Base-by-base conservation (phyloP, 2,329 filamentous ascomycete species). In the Paraphoma chrysanthemicola region DNA sequence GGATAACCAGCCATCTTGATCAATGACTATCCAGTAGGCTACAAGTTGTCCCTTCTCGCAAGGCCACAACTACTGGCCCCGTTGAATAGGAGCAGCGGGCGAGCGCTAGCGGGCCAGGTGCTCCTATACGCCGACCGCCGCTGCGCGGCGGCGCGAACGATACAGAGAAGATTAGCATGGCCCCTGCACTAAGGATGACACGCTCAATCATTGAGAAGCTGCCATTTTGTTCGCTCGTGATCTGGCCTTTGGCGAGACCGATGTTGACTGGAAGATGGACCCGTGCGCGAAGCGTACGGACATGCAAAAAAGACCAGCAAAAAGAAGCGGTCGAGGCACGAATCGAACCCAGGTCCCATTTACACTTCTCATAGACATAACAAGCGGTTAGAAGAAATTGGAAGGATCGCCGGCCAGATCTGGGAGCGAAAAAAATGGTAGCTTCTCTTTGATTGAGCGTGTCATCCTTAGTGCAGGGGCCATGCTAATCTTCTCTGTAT, bases 401-500 rank as follows among this genome's bases (percentile, higher is more conserved):
- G 23, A 23, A 23, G 23, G 23, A 2, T 23, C 23, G 23, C 23
- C 23, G 23, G 23, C 23, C 39, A 42, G 10, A 42, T 16, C 39
- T n/a, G 16, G 16, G n/a, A 42, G 39, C 39, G 39, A 68, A 69
- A 73, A 71, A 72, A 73, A 72, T 71, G 69, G 70, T 72, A 67
- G 70, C 70, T 71, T 71, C 67, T 73, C 68, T 72, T 72, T 74
- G 64, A 70, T 69, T 61, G 61, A 64, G 70, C 68, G 67, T 92
- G 90, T 93, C 91, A 93, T 93, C 91, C 91, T 94, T 93, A 93
- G 90, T 87, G 85, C 85, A 87, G 85, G 85, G 78, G 79, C 79
- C 79, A 83, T 83, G 69, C 69, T 72, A 72, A 72, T 71, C 68
- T 71, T 72, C 69, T 72, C 69, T 71, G 67, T 72, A 70, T 70